A percentile compares a stretch with the other conserved stretches of the same genome.
Evolutionary conservation across 2,329 filamentous ascomycete species (phyloP).

Genomic region (Paecilomyces formosus): DNA sequence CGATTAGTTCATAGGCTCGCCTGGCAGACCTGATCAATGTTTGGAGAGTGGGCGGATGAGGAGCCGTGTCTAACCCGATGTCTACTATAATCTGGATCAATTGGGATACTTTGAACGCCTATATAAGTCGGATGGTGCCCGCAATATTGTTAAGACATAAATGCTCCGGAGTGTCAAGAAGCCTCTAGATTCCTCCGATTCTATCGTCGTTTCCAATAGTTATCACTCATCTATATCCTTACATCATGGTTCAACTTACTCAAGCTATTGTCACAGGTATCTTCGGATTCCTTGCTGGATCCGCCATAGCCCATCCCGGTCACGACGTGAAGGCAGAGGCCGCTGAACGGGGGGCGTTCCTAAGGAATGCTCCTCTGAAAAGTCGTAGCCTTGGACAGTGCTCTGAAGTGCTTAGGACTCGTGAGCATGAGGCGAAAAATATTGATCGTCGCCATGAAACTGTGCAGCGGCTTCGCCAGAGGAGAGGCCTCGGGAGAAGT

Average conservation of each 20-base stretch:
- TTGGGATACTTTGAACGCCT: background rate
- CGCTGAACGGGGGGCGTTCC: constrained; percentile 42
- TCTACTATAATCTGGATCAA: background rate
- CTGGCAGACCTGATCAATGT: too few species aligned
- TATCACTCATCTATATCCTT: background rate
- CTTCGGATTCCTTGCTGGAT: constrained; percentile 13
- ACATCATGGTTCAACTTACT: constrained; percentile 13
- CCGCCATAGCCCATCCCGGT: constrained; percentile 40
- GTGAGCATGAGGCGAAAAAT: constrained; percentile 40
- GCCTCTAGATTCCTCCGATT: too few species aligned
- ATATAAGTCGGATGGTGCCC: too few species aligned
- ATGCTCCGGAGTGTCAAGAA: too few species aligned
- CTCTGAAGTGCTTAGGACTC: constrained; percentile 38
- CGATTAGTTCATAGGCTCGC: background rate
- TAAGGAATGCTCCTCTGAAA: constrained; percentile 30
- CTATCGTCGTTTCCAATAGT: too few species aligned
- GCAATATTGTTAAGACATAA: background rate
- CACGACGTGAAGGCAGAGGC: constrained; percentile 44
- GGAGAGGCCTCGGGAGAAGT: constrained; percentile 27
- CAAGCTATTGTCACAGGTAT: constrained; percentile 16
- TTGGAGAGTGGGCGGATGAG: too few species aligned
- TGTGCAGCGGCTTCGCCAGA: constrained; percentile 36
- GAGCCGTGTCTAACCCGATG: too few species aligned
- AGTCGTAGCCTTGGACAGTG: constrained; percentile 41
- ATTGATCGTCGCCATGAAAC: constrained; percentile 38